phyloP scores from a whole-genome alignment of 192 early-diverging fungal species.

The Chytriomyces confervae region DNA sequence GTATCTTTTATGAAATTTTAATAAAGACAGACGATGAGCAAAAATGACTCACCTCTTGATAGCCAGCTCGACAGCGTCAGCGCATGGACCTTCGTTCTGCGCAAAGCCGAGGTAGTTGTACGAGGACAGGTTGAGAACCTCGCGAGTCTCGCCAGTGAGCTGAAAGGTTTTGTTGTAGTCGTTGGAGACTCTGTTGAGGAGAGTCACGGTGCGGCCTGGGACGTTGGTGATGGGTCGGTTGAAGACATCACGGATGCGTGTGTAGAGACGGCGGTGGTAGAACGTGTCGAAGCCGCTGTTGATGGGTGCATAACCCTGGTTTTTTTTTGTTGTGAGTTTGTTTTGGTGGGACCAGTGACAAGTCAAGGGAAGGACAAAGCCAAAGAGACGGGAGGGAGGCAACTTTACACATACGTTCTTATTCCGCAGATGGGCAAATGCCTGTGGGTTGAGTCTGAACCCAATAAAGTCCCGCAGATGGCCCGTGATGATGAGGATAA shows the following conservation, averaged over 20 bases:
- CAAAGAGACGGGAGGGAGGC: background rate
- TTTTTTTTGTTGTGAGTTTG: background rate
- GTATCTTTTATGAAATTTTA: slow-evolving; percentile 31
- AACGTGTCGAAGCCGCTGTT: slow-evolving; percentile 97
- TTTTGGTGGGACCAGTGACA: background rate
- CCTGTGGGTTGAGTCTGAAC: slow-evolving; percentile 72
- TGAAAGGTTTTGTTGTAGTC: slow-evolving; percentile 87
- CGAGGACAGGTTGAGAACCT: slow-evolving; percentile 90
- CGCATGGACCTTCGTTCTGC: slow-evolving; percentile 89
- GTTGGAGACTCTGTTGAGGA: slow-evolving; percentile 83
- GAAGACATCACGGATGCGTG: slow-evolving; percentile 89
- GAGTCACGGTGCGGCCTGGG: slow-evolving; percentile 82
- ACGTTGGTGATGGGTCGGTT: slow-evolving; percentile 94
- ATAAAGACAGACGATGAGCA: background rate
- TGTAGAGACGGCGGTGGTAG: slow-evolving; percentile 88
- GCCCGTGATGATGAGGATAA: slow-evolving; percentile 91
- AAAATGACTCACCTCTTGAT: slow-evolving; percentile 54
- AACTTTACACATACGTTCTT: slow-evolving; percentile 40
- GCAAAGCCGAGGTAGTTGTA: slow-evolving; percentile 99
- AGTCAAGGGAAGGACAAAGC: background rate
- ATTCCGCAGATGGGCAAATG: slow-evolving; percentile 69
- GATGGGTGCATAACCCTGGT: slow-evolving; percentile 87
- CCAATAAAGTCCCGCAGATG: slow-evolving; percentile 93
- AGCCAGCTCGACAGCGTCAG: slow-evolving; percentile 85
- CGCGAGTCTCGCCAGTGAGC: slow-evolving; percentile 79